A percentile compares a stretch with the other conserved stretches of the same genome.
These are phyloP conservation scores for Myriosclerotinia duriaeana DNA, from an alignment of 2,329 filamentous ascomycete species.

Conservation along the genomic window DNA sequence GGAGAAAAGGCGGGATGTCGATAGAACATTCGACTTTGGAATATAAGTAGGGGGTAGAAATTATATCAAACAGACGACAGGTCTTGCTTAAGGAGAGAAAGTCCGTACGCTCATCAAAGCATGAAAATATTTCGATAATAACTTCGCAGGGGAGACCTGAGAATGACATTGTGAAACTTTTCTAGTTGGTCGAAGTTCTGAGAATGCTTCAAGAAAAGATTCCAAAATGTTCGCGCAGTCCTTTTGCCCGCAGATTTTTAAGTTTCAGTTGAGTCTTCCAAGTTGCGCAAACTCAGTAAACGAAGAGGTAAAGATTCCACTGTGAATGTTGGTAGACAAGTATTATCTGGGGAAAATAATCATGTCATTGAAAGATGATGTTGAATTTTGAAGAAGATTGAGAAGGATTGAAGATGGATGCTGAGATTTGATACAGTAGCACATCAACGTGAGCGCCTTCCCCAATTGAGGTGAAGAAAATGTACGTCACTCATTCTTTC, in stretches of 20 bases:
- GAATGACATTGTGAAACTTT: constrained; percentile 17
- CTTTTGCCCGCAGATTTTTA: too few relatives aligned
- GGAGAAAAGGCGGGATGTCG: not conserved
- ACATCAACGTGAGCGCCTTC: not conserved
- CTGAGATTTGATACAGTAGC: not conserved
- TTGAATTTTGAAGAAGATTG: not conserved
- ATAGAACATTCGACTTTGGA: not conserved
- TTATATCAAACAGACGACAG: not conserved
- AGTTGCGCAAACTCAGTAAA: not conserved
- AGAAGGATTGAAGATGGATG: not conserved
- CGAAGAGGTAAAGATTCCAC: not conserved
- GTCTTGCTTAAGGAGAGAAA: constrained; percentile 46
- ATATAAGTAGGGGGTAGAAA: constrained; percentile 10
- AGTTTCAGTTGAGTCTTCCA: too few relatives aligned
- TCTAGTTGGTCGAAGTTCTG: not conserved
- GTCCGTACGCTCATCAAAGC: constrained; percentile 42
- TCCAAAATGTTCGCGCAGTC: not conserved
- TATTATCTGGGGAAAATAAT: not conserved
- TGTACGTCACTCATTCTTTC: too few relatives aligned
- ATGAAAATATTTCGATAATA: constrained; percentile 45
- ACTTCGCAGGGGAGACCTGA: constrained; percentile 44
- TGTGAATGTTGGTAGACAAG: not conserved
- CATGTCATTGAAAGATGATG: not conserved
- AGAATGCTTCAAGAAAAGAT: too few relatives aligned
- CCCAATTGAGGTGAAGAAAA: not conserved